A percentile compares a stretch with the other conserved stretches of the same genome.
These are phyloP conservation scores for Colletotrichum lentis DNA, from an alignment of 2,329 filamentous ascomycete species.

Conservation along the genomic window DNA sequence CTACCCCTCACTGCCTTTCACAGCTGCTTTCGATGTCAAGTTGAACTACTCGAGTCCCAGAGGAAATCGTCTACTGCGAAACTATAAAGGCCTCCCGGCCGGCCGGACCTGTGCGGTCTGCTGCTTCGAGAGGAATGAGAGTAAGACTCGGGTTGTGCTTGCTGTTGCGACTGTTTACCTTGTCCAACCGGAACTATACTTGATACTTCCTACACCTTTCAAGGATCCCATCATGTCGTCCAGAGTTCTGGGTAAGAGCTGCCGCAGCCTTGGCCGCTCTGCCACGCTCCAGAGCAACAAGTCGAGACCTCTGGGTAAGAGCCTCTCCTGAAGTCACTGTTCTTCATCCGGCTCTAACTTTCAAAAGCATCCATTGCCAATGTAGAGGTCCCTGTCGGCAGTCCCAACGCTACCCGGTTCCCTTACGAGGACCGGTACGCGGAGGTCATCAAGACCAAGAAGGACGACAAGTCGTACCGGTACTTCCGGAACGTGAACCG, in stretches of 20 bases:
- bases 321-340: background rate
- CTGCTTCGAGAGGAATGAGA: too few species aligned
- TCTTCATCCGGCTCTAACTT: background rate
- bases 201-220: background rate
- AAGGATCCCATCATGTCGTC: background rate
- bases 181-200: background rate
- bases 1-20: too few species aligned
- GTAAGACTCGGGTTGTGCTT: rapidly evolving
- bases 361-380: background rate
- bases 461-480: background rate
- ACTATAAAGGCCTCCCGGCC: too few species aligned
- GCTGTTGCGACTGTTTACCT: background rate
- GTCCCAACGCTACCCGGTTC: background rate
- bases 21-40: background rate
- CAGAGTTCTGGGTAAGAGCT: background rate
- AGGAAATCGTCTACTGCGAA: too few species aligned
- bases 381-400: background rate
- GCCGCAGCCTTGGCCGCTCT: background rate
- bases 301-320: background rate
- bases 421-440: background rate
- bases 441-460: background rate
- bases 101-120: too few species aligned
- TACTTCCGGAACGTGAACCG: background rate
- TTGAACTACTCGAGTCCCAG: background rate
- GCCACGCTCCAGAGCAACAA: background rate